Evolutionary conservation across 148 eudicot genomes (phyloP), one percentile per base, ranked within the genome.

Genomic region (Cornus suecica): DNA sequence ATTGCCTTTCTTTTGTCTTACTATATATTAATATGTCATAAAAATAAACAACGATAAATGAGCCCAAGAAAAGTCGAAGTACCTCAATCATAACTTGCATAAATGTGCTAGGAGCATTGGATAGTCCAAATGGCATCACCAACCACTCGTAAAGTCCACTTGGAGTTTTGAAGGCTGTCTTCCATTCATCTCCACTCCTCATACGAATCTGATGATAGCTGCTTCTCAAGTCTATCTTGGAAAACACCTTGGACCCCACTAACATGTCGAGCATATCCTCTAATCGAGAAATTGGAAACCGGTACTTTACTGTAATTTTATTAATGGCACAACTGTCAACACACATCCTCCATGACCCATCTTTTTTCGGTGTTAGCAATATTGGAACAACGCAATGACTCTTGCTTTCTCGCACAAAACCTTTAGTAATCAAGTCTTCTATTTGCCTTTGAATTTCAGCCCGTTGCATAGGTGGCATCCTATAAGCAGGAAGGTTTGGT

Each of bases 201-300:
- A 28, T 65, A 3, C 68, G 68, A 29, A 65, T 65, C 3, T 64
- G 67, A 30, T 64, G 67, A 64, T 64, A 65, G 4, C 34, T 20
- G 34, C 68, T 65, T 28, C 68, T 27, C 34, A 65, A 28, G 18
- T 65, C 68, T 65, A 65, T 65, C 28, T 65, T 65, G 10, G 68
- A 64, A 64, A 64, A 64, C n/a, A n/a, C n/a, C n/a, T n/a, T n/a
- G n/a, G n/a, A n/a, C n/a, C n/a, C n/a, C n/a, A n/a, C n/a, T n/a
- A n/a, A n/a, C n/a, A n/a, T n/a, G n/a, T n/a, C n/a, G n/a, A n/a
- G n/a, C n/a, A n/a, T n/a, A n/a, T n/a, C n/a, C n/a, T n/a, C n/a
- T n/a, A n/a, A n/a, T n/a, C n/a, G n/a, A n/a, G n/a, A n/a, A n/a
- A n/a, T n/a, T n/a, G n/a, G n/a, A n/a, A n/a, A n/a, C n/a, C n/a